Evolutionary conservation across 225 moss, liverwort and hornwort genomes (phyloP).

Genomic region (Straminergon stramineum): DNA sequence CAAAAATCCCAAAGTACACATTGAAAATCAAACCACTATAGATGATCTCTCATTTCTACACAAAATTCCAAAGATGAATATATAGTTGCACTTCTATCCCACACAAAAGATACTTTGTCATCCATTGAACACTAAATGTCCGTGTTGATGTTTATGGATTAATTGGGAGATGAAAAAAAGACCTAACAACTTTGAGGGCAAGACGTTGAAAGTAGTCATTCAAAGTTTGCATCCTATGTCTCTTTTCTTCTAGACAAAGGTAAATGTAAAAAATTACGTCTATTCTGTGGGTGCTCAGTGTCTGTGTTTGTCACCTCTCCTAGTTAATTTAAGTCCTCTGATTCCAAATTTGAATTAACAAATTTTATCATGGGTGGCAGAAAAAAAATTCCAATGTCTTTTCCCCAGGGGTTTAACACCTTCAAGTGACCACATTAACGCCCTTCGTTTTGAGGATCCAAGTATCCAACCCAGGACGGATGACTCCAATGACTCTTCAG

Average conservation of each 20-base stretch:
- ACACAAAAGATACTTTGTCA: too few species aligned
- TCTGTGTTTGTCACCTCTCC: neutral
- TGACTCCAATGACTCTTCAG: neutral
- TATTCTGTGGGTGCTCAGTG: neutral
- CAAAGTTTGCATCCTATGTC: neutral
- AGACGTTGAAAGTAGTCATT: neutral
- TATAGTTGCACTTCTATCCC: too few species aligned
- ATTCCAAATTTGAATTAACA: neutral
- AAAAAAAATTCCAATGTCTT: neutral
- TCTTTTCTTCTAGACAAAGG: neutral
- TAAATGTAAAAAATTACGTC: neutral
- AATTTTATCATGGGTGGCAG: too few species aligned
- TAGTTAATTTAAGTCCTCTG: accelerated
- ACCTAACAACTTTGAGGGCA: too few species aligned
- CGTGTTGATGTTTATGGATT: too few species aligned
- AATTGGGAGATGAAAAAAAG: too few species aligned
- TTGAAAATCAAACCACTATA: too few species aligned
- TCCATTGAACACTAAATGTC: too few species aligned
- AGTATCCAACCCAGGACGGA: neutral
- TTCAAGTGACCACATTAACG: neutral
- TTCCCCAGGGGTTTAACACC: too few species aligned
- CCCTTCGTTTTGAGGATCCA: neutral
- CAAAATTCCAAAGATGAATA: too few species aligned
- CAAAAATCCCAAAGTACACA: too few species aligned
- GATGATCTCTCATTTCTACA: too few species aligned